phyloP scores from a whole-genome alignment of 2,329 filamentous ascomycete species.

The Trichoderma sp. region DNA sequence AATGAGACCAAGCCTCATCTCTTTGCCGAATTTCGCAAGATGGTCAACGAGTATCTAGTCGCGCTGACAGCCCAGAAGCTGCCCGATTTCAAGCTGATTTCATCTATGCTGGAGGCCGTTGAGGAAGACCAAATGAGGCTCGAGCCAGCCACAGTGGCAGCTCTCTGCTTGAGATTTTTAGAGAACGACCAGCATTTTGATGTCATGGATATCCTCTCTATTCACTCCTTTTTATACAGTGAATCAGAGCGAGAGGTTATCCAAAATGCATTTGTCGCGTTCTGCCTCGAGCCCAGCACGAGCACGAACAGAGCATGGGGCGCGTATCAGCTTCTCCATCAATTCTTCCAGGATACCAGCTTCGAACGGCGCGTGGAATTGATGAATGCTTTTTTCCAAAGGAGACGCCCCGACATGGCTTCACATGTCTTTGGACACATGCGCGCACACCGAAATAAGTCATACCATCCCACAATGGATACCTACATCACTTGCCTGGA shows the following conservation, averaged over 20 bases:
- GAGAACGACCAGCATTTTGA: conserved; percentile 74
- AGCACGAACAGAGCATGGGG: conserved; percentile 65
- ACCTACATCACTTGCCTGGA: conserved; percentile 78
- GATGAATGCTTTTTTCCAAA: conserved; percentile 79
- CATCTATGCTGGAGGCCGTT: conserved; percentile 69
- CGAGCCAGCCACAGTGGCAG: conserved; percentile 70
- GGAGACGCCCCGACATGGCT: conserved; percentile 79
- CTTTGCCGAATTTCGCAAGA: conserved; percentile 52
- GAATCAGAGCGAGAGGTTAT: conserved; percentile 66
- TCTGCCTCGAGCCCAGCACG: conserved; percentile 61
- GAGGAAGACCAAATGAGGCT: conserved; percentile 68
- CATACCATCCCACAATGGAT: conserved; percentile 65
- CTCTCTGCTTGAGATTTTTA: conserved; percentile 72
- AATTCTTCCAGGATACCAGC: conserved; percentile 66
- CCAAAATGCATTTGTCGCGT: conserved; percentile 63
- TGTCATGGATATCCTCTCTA: conserved; percentile 76
- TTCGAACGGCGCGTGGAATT: conserved; percentile 64
- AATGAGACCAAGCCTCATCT: conserved; percentile 46
- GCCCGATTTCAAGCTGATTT: conserved; percentile 67
- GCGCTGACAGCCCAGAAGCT: conserved; percentile 61
- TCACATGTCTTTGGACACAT: conserved; percentile 88
- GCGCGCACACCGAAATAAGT: conserved; percentile 68
- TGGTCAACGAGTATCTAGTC: conserved; percentile 70
- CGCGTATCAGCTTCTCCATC: conserved; percentile 62
- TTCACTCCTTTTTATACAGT: conserved; percentile 69